phyloP scores from a whole-genome alignment of 1,139 yeast genomes.

The Hansenula lynferdii region DNA sequence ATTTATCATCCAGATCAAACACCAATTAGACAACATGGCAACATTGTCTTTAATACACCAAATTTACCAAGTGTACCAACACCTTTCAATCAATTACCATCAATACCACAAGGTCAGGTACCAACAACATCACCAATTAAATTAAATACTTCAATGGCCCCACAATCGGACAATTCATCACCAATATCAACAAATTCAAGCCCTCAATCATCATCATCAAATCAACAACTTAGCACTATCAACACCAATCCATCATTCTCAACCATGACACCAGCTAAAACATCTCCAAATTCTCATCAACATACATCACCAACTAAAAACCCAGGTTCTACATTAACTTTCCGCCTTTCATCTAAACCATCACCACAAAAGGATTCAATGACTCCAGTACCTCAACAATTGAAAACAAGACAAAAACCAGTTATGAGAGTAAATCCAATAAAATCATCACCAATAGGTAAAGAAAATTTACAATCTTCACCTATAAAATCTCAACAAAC shows the following conservation, averaged over 20 bases:
- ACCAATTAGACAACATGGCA: slow-evolving; percentile 4
- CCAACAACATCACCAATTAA: background rate
- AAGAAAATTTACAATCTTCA: slow-evolving; percentile 5
- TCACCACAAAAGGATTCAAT: background rate
- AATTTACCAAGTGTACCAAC: background rate
- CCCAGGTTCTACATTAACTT: slow-evolving; percentile 16
- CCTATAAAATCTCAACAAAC: background rate
- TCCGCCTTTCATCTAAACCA: slow-evolving; percentile 9
- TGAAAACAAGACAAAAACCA: slow-evolving; percentile 18
- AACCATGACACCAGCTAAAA: background rate
- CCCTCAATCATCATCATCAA: background rate
- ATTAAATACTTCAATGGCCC: background rate
- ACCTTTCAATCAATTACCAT: too few relatives aligned
- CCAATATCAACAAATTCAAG: slow-evolving; percentile 1
- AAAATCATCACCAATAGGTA: slow-evolving; percentile 6
- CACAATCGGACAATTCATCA: background rate
- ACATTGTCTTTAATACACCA: background rate
- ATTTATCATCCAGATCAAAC: slow-evolving; percentile 8
- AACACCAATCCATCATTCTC: slow-evolving; percentile 1
- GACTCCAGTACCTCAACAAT: background rate
- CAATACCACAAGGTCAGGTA: too few relatives aligned
- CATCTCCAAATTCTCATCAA: slow-evolving; percentile 5
- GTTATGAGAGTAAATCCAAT: slow-evolving; percentile 21
- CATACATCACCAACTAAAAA: slow-evolving; percentile 9
- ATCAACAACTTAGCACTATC: slow-evolving; percentile 4